These are phyloP conservation scores for Plasmodium vivax DNA, from an alignment of 169 alveolate species.

Conservation along the genomic window DNA sequence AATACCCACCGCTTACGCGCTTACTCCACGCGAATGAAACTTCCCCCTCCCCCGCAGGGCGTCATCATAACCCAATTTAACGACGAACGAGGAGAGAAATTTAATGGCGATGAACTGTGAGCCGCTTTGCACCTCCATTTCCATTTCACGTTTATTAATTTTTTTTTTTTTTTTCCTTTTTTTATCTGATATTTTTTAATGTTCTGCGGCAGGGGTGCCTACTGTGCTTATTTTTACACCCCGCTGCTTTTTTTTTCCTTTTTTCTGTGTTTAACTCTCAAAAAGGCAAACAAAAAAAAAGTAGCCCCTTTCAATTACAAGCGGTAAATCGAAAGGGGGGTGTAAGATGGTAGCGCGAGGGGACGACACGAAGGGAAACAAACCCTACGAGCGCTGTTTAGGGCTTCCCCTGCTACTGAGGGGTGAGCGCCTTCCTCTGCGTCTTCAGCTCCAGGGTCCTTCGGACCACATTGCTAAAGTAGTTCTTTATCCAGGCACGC, in stretches of 20 bases:
- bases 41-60: conserved; percentile 11
- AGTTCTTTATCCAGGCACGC: conserved; percentile 33
- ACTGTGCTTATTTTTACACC: background rate
- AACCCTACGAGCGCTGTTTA: background rate
- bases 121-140: background rate
- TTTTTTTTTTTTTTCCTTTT: background rate
- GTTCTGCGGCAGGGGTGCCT: background rate
- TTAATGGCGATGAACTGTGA: conserved; percentile 38
- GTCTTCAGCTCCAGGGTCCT: conserved; percentile 27
- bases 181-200: background rate
- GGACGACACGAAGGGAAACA: no score
- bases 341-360: background rate
- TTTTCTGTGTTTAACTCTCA: background rate
- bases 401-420: background rate
- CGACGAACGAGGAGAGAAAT: background rate
- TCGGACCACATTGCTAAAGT: conserved; percentile 19
- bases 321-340: background rate
- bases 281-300: background rate
- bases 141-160: background rate
- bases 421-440: conserved; percentile 10
- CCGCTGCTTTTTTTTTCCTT: background rate
- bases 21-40: background rate
- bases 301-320: background rate
- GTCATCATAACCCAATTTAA: conserved; percentile 23
- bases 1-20: background rate